Evolutionary conservation across 441 rosid species (phyloP).

Genomic region (Populus tomentosa): DNA sequence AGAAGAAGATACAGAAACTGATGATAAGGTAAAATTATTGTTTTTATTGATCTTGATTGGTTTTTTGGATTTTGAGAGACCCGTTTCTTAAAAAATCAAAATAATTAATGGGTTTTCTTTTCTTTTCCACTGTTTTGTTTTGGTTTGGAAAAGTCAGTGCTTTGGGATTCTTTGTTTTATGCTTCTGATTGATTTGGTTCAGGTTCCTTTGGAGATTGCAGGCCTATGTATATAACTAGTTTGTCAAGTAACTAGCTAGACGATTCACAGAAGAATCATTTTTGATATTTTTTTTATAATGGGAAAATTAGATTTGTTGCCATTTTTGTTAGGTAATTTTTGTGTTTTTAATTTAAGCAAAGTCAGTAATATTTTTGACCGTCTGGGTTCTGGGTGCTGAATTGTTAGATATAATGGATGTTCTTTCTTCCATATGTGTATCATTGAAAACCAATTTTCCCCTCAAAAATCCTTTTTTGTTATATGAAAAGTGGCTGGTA

Average conservation of each 20-base stretch:
- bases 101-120: constrained; percentile 25
- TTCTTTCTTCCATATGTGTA: neutral
- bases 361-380: neutral
- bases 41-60: neutral
- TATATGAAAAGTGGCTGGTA: neutral
- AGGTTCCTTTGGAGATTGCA: neutral
- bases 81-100: constrained; percentile 26
- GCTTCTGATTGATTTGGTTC: neutral
- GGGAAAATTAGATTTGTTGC: neutral
- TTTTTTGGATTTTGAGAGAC: constrained; percentile 24
- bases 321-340: neutral
- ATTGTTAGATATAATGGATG: neutral
- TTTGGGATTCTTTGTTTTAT: neutral
- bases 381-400: neutral
- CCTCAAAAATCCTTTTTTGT: neutral
- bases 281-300: neutral
- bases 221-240: neutral
- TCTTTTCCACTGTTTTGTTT: constrained; percentile 11
- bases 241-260: neutral
- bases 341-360: neutral
- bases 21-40: constrained; percentile 29
- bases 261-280: neutral
- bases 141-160: neutral
- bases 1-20: constrained; percentile 30
- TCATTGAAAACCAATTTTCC: neutral